Percentiles rank a stretch among this genome's conserved stretches.
These are phyloP conservation scores for Sclerotinia glacialis DNA, from an alignment of 2,329 filamentous ascomycete species.

Conservation along the genomic window DNA sequence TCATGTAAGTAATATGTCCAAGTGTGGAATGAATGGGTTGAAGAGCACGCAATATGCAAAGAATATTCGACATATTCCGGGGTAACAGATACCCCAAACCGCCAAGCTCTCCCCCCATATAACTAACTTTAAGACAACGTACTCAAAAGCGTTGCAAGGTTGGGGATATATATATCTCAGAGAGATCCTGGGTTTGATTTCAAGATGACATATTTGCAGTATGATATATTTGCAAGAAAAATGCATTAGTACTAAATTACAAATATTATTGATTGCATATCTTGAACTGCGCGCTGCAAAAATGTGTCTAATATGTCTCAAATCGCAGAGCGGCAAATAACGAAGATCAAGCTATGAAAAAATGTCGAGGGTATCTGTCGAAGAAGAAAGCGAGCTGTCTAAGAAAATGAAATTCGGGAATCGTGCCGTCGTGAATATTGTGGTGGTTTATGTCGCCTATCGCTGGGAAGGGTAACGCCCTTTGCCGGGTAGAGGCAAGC, in stretches of 20 bases:
- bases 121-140: neutral
- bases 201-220: neutral
- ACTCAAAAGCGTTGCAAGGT: too few species aligned
- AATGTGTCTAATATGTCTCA: neutral
- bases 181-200: neutral
- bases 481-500: neutral
- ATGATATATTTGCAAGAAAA: neutral
- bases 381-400: neutral
- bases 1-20: neutral
- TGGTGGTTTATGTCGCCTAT: neutral
- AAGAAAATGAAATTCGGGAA: neutral
- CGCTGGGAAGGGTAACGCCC: neutral
- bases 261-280: neutral
- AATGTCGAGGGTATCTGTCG: conserved; percentile 2
- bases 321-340: neutral
- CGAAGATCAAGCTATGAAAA: neutral
- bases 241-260: neutral
- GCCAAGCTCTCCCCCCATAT: neutral
- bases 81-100: neutral
- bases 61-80: conserved; percentile 13
- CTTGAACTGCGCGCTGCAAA: neutral
- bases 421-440: neutral
- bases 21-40: neutral
- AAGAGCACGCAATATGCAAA: conserved; percentile 19
- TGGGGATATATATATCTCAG: neutral